Conservation (phyloP, 495 filamentous ascomycete species). For the Aspergillus sclerotioniger region DNA sequence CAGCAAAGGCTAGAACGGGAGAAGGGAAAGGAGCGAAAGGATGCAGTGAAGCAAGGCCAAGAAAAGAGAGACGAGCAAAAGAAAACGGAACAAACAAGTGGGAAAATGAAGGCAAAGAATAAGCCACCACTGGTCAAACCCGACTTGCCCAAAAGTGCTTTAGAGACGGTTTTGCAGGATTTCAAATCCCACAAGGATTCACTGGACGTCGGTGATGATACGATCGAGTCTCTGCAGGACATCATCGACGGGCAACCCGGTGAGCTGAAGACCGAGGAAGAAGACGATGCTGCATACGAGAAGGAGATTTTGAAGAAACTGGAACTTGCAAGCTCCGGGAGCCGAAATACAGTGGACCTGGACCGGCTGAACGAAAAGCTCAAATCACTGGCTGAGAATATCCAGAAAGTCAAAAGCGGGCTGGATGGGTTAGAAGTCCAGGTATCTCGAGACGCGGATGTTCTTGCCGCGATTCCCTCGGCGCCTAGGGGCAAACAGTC, state of each 20-base stretch:
- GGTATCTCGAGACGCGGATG: slow-evolving; percentile 43
- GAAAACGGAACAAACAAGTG: slow-evolving; percentile 6
- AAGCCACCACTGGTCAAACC: slow-evolving; percentile 36
- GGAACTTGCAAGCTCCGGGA: slow-evolving; percentile 32
- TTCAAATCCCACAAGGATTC: slow-evolving; percentile 43
- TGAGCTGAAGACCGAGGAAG: slow-evolving; percentile 35
- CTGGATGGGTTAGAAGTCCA: slow-evolving; percentile 64
- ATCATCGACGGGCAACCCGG: slow-evolving; percentile 43
- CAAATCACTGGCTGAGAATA: slow-evolving; percentile 57
- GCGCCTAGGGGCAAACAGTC: slow-evolving; percentile 10
- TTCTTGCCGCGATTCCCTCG: slow-evolving; percentile 15
- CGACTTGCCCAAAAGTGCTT: slow-evolving; percentile 47
- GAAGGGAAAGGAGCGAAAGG: slow-evolving; percentile 3
- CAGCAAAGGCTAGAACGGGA: neutral
- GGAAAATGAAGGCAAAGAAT: slow-evolving; percentile 11
- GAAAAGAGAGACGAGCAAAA: slow-evolving; percentile 12
- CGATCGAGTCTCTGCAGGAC: slow-evolving; percentile 60
- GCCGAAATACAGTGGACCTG: slow-evolving; percentile 48
- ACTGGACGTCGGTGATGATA: slow-evolving; percentile 55
- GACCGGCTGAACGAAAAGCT: slow-evolving; percentile 59
- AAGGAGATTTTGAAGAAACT: slow-evolving; percentile 35
- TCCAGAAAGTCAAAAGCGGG: slow-evolving; percentile 64
- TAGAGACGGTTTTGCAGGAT: slow-evolving; percentile 55
- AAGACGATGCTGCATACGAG: slow-evolving; percentile 37
- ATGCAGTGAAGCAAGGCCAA: neutral